Base-by-base conservation (phyloP, 768 basidiomycete species). In the Xerocomellus chrysenteron region DNA sequence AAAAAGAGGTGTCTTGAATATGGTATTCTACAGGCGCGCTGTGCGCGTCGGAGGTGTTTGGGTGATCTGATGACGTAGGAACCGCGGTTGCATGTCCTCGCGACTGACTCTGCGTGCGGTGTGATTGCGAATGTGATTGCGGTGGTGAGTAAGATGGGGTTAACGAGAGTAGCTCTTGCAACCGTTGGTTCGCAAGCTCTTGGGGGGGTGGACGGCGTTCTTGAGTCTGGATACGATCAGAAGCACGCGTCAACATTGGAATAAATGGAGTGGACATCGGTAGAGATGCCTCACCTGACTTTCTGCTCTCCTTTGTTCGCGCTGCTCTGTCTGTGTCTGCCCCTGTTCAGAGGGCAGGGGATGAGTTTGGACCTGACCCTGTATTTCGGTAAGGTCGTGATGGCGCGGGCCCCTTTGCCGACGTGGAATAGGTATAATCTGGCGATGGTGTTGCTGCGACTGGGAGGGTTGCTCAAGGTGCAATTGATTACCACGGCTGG, bases 161-260 rank as follows among this genome's bases (percentile, higher is more conserved):
- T 6, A 60, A 33, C 2, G 66, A 61, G 19, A 69, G 66, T 21
- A 69, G 28, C n/a, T 69, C 59, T 35, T 68, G 68, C 4, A 70
- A 32, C 0, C 68, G 68, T 47, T 61, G 66, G 17, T 49, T 66
- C 10, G 60, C 43, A 8, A 69, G 52, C 3, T 50, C 60, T 43
- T 56, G 61, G 5, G 56, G 6, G 5, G 48, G 28, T n/a, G 30
- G 28, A 39, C 5, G 54, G 7, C 30, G 54, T 14, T 57, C 51
- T 45, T 36, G 57, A 30, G 32, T 21, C 48, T 58, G 47, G 44
- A 24, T 5, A 7, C n/a, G 2, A 32, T 10, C 35, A 36, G 12
- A 35, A 21, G 6, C 4, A 16, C 11, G 52, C 26, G 33, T 30
- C 19, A 37, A 11, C 14, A 9, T 36, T 4, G 28, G 33, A 19